Evolutionary conservation across 225 moss, liverwort and hornwort species (phyloP).

Genomic region (Pseudisothecium myosuroides): DNA sequence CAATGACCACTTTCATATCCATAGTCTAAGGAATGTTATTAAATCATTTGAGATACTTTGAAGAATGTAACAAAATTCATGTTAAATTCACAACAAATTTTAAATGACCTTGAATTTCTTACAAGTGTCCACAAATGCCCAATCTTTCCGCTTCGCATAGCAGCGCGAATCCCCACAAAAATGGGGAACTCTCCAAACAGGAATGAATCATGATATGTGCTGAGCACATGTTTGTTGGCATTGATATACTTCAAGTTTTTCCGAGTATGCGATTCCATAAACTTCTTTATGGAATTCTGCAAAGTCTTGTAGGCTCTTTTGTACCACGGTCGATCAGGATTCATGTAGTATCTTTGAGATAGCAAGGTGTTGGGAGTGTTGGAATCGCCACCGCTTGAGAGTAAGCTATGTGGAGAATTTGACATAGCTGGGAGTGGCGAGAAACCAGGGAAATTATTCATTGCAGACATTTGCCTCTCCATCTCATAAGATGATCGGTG

Average conservation of each 20-base stretch:
- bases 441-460: not conserved
- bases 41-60: too few relatives aligned
- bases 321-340: not conserved
- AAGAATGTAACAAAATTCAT: not conserved
- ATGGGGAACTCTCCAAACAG: constrained; percentile 47
- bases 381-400: not conserved
- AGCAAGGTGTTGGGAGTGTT: not conserved
- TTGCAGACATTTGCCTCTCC: not conserved
- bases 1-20: not conserved
- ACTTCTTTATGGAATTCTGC: not conserved
- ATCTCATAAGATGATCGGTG: constrained; percentile 9
- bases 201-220: constrained; percentile 71
- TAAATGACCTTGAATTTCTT: not conserved
- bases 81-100: not conserved
- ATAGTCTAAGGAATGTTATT: not conserved
- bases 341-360: not conserved
- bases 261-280: not conserved
- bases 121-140: constrained; percentile 54
- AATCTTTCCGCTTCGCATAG: constrained; percentile 20
- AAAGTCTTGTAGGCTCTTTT: not conserved
- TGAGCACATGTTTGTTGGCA: constrained; percentile 45
- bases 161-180: constrained; percentile 21
- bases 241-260: constrained; percentile 31
- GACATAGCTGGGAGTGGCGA: rapidly evolving
- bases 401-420: not conserved